Evolutionary conservation across 2,329 filamentous ascomycete genomes (phyloP).

Genomic region (Talaromyces sp.): DNA sequence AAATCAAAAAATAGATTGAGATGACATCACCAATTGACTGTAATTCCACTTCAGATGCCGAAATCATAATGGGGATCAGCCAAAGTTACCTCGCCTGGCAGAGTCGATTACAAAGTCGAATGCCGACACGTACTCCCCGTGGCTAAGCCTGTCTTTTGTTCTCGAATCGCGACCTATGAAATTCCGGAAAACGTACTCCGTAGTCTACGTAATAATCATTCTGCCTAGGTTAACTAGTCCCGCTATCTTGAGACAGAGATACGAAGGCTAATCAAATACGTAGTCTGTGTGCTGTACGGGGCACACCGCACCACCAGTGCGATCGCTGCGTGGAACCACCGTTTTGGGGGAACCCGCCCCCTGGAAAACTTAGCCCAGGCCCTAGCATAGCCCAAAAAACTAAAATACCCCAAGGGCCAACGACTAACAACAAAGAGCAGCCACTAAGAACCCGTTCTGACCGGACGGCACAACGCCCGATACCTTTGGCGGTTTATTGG

Average conservation of each 20-base stretch:
- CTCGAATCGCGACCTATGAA: background rate
- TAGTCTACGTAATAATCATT: background rate
- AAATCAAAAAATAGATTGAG: background rate
- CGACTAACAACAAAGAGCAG: background rate
- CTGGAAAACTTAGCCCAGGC: slow-evolving; percentile 3
- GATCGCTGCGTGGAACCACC: background rate
- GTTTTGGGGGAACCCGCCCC: background rate
- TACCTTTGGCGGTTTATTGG: background rate
- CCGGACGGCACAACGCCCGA: background rate
- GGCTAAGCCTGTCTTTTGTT: background rate
- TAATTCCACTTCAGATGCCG: background rate
- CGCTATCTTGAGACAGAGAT: slow-evolving; percentile 1
- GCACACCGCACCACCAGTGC: background rate
- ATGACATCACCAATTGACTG: background rate
- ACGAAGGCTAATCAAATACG: background rate
- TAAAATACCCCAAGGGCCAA: background rate
- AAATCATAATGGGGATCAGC: background rate
- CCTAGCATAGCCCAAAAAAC: background rate
- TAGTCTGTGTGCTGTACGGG: background rate
- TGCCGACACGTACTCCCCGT: background rate
- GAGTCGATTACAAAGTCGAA: background rate
- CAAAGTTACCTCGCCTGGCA: background rate
- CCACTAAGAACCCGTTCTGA: background rate
- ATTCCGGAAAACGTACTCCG: background rate
- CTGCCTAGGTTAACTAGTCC: background rate